These are phyloP conservation scores for Penicillium mononematosum DNA, from an alignment of 495 filamentous ascomycete genomes.

Conservation along the genomic window DNA sequence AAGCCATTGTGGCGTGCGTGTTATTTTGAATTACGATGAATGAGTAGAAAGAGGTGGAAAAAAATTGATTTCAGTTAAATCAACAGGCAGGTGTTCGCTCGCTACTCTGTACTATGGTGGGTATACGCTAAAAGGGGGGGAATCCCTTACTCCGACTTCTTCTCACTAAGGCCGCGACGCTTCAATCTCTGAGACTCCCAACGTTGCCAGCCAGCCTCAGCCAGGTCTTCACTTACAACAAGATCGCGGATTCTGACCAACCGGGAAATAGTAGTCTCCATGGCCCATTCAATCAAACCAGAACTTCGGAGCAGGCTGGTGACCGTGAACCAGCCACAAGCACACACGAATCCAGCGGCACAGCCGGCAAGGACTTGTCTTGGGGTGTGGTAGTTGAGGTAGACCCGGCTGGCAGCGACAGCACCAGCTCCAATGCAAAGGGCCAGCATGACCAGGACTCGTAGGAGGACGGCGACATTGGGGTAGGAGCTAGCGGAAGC, in stretches of 20 bases:
- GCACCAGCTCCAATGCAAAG: constrained; percentile 60
- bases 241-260: constrained; percentile 75
- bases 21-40: background rate
- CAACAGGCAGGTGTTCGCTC: background rate
- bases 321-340: constrained; percentile 73
- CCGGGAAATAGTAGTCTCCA: constrained; percentile 65
- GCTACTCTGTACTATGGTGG: constrained; percentile 3
- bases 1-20: background rate
- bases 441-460: constrained; percentile 54
- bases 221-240: constrained; percentile 84
- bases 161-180: constrained; percentile 27
- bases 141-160: constrained; percentile 32
- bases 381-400: constrained; percentile 90
- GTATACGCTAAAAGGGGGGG: background rate
- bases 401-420: constrained; percentile 79
- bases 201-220: constrained; percentile 88
- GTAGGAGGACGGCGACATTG: constrained; percentile 56
- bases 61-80: background rate
- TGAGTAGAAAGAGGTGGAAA: background rate
- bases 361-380: constrained; percentile 82
- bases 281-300: constrained; percentile 65
- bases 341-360: constrained; percentile 67
- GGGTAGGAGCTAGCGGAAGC: constrained; percentile 41
- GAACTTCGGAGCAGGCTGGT: constrained; percentile 61
- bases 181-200: constrained; percentile 63